Conservation (phyloP, 768 basidiomycete genomes). For the Hygrophoropsis aurantiaca region DNA sequence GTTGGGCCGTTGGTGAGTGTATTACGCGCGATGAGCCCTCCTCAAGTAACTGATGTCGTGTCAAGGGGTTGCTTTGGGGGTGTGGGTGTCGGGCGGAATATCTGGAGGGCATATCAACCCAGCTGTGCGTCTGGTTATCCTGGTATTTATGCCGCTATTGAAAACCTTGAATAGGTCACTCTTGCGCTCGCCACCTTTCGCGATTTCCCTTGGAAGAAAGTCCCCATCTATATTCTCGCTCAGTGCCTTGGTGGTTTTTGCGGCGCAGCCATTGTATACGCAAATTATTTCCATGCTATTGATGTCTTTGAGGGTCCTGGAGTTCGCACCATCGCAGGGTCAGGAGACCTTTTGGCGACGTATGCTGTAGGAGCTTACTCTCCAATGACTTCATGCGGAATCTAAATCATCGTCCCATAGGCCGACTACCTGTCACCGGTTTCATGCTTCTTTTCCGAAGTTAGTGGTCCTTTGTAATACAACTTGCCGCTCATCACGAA, state of each 20-base stretch:
- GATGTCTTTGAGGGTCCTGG: conserved; percentile 56
- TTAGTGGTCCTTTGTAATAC: conserved; percentile 7
- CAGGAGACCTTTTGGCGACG: conserved; percentile 59
- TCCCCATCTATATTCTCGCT: conserved; percentile 64
- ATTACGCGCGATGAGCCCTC: background rate
- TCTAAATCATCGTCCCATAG: conserved; percentile 23
- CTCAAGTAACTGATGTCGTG: background rate
- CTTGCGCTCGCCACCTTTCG: conserved; percentile 67
- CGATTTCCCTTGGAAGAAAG: conserved; percentile 79
- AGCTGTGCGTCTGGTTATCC: conserved; percentile 41
- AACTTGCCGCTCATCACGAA: background rate
- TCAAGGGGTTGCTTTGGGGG: conserved; percentile 59
- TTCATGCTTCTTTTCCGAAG: conserved; percentile 48
- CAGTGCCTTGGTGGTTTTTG: conserved; percentile 62
- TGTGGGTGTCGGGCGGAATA: conserved; percentile 64
- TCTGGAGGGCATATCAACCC: conserved; percentile 80
- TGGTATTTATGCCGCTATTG: background rate
- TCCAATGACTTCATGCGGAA: background rate
- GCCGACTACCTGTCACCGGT: conserved; percentile 42
- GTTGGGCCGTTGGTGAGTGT: conserved; percentile 31
- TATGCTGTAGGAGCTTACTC: conserved; percentile 47
- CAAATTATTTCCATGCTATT: conserved; percentile 67
- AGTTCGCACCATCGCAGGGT: conserved; percentile 55
- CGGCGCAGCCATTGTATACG: conserved; percentile 60
- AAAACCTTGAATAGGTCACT: conserved; percentile 53